Evolutionary conservation across 1,139 yeast species (phyloP).

Genomic region (Scheffersomyces quercinus): DNA sequence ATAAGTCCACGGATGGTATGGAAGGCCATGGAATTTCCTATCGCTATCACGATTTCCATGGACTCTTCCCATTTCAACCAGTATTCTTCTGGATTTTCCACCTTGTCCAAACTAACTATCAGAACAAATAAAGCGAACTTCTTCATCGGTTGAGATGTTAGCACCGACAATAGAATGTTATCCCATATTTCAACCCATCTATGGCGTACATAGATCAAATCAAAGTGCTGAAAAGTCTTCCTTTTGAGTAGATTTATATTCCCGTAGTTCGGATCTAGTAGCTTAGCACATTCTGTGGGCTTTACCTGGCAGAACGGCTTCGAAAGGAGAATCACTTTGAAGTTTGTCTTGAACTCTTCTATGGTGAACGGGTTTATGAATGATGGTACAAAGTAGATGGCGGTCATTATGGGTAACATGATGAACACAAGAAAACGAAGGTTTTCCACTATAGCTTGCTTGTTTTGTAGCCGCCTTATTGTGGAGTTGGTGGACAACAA

Average conservation of each 20-base stretch:
- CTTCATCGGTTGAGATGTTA: conserved; percentile 5
- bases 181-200: conserved; percentile 15
- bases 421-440: conserved; percentile 6
- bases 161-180: conserved; percentile 4
- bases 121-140: background rate
- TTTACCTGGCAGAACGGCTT: conserved; percentile 17
- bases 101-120: background rate
- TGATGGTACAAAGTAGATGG: conserved; percentile 10
- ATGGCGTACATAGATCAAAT: conserved; percentile 19
- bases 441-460: conserved; percentile 2
- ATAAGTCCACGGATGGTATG: conserved; percentile 17
- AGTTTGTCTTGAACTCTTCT: conserved; percentile 12
- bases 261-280: conserved; percentile 12
- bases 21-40: conserved; percentile 16
- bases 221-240: conserved; percentile 15
- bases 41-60: conserved; percentile 16
- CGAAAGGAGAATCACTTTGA: conserved; percentile 14
- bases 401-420: conserved; percentile 8
- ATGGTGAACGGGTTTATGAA: conserved; percentile 7
- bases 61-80: conserved; percentile 10
- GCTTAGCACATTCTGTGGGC: conserved; percentile 14
- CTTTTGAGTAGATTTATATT: conserved; percentile 8
- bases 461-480: background rate
- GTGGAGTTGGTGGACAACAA: too few species aligned
- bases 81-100: conserved; percentile 1